These are phyloP conservation scores for Madurella mycetomatis DNA, from an alignment of 2,329 filamentous ascomycete genomes.

Conservation along the genomic window DNA sequence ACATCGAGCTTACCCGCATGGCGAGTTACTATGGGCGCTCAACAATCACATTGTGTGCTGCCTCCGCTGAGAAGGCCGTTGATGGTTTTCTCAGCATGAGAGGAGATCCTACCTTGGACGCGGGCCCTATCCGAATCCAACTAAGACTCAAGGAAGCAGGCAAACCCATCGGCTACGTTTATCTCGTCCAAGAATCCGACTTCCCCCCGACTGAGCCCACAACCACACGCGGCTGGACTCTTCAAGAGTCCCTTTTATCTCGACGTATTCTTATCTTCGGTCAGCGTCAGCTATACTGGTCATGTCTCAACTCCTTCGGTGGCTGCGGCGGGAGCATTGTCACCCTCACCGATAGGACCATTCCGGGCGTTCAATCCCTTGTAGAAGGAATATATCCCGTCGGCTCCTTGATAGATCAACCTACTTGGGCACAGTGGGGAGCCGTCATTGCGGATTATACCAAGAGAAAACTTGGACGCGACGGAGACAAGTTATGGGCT, in stretches of 20 bases:
- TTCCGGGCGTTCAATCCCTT: conserved; percentile 3
- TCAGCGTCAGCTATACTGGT: conserved; percentile 6
- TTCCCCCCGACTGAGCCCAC: conserved; percentile 1
- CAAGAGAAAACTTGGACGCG: not conserved
- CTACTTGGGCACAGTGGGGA: conserved; percentile 1
- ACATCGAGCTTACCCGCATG: conserved; percentile 7
- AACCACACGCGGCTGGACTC: conserved; percentile 5
- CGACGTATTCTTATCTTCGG: conserved; percentile 8
- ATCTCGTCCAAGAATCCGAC: not conserved
- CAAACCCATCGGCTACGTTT: not conserved
- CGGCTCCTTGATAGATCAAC: conserved; percentile 3
- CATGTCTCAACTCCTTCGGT: conserved; percentile 9
- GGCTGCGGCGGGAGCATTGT: conserved; percentile 1
- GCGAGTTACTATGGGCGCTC: conserved; percentile 11
- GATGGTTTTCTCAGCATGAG: conserved; percentile 2
- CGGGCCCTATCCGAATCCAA: not conserved
- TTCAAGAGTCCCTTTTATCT: conserved; percentile 8
- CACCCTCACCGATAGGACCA: not conserved
- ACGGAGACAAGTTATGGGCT: conserved; percentile 5
- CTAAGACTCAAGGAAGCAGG: not conserved
- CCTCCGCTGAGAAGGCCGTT: not conserved
- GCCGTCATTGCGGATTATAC: conserved; percentile 5
- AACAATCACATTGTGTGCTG: conserved; percentile 8
- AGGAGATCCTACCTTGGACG: not conserved
- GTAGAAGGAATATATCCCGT: conserved; percentile 2